Conservation (phyloP, 805 yeast species). For the Groenewaldozyma salmanticensis region DNA sequence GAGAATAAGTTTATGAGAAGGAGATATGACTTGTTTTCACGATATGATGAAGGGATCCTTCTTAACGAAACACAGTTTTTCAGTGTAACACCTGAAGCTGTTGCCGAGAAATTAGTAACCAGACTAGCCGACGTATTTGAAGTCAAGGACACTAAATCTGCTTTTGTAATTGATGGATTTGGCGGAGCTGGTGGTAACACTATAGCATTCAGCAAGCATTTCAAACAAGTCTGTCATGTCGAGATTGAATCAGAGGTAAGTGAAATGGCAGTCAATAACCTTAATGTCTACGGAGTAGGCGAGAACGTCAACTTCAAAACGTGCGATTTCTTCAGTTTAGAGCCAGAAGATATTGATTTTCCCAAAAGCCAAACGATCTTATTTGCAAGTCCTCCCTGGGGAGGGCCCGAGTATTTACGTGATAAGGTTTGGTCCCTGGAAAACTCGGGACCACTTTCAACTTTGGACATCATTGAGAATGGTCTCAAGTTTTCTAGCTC, state of each 20-base stretch:
- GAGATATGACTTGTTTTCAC: slow-evolving; percentile 50
- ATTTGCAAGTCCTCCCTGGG: slow-evolving; percentile 84
- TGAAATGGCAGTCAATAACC: slow-evolving; percentile 38
- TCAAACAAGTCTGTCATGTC: slow-evolving; percentile 16
- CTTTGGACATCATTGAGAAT: slow-evolving; percentile 10
- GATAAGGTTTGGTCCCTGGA: slow-evolving; percentile 12
- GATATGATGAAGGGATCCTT: slow-evolving; percentile 56
- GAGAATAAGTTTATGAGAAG: no score
- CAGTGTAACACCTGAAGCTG: slow-evolving; percentile 75
- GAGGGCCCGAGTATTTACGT: slow-evolving; percentile 52
- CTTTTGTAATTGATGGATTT: slow-evolving; percentile 50
- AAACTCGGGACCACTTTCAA: slow-evolving; percentile 4
- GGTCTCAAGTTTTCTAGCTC: slow-evolving; percentile 9
- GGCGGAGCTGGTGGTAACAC: slow-evolving; percentile 88
- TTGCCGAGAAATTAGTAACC: slow-evolving; percentile 42
- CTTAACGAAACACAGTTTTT: slow-evolving; percentile 73
- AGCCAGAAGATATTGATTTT: slow-evolving; percentile 29
- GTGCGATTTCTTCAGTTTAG: slow-evolving; percentile 41
- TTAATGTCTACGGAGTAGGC: slow-evolving; percentile 49
- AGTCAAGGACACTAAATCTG: slow-evolving; percentile 10
- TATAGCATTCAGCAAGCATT: slow-evolving; percentile 53
- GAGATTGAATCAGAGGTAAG: slow-evolving; percentile 19
- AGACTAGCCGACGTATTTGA: slow-evolving; percentile 9
- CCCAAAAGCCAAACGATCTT: slow-evolving; percentile 28
- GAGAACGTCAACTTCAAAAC: slow-evolving; percentile 38